These are phyloP conservation scores for Gypsophila paniculata DNA, from an alignment of 179 eudicot genomes.

Conservation along the genomic window DNA sequence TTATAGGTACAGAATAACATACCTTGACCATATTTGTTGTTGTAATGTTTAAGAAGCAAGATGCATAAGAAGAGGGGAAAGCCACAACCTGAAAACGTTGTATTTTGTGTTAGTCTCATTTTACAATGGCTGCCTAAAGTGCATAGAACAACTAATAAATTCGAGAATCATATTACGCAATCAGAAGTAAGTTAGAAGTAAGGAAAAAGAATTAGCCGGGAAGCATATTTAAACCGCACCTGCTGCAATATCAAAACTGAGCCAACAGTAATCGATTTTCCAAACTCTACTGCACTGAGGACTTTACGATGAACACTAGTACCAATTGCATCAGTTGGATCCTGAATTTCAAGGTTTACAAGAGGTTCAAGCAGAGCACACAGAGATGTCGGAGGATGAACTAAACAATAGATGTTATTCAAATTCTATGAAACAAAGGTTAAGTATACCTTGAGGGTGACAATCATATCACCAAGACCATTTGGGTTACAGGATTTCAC, in stretches of 20 bases:
- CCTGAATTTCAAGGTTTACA: slow-evolving; percentile 40
- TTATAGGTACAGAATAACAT: slow-evolving; percentile 6
- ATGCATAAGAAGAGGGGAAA: slow-evolving; percentile 49
- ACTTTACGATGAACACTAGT: slow-evolving; percentile 77
- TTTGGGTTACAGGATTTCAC: slow-evolving; percentile 66
- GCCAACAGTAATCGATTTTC: slow-evolving; percentile 55
- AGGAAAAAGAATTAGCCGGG: slow-evolving; percentile 2
- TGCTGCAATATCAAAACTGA: slow-evolving; percentile 64
- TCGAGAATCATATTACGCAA: background rate
- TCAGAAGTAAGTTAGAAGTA: background rate
- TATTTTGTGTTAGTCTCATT: slow-evolving; percentile 14
- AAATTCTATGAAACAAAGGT: background rate
- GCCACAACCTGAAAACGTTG: slow-evolving; percentile 59
- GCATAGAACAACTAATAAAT: background rate
- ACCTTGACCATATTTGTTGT: slow-evolving; percentile 69
- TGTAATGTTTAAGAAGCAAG: slow-evolving; percentile 65
- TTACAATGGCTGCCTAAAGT: background rate
- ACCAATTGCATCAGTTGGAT: slow-evolving; percentile 65
- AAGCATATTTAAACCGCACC: slow-evolving; percentile 33
- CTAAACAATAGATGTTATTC: slow-evolving; percentile 3
- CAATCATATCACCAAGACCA: slow-evolving; percentile 79
- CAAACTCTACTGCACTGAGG: slow-evolving; percentile 39
- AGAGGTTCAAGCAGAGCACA: background rate
- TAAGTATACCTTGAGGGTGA: slow-evolving; percentile 60
- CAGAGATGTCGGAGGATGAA: background rate